Evolutionary conservation across 2,329 filamentous ascomycete genomes (phyloP).

Genomic region (Claviceps capensis): DNA sequence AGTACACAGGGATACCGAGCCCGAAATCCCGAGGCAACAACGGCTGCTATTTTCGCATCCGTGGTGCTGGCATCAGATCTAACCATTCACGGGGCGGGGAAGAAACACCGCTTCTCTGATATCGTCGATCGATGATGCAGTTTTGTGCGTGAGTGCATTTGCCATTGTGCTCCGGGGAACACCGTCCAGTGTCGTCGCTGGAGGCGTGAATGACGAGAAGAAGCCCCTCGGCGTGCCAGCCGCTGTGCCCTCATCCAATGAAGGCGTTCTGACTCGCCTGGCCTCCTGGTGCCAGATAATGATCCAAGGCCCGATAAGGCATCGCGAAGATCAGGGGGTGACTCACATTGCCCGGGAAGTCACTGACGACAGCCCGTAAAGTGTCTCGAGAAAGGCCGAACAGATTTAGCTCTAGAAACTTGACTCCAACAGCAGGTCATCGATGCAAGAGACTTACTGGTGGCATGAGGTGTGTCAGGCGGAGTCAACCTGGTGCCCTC

Average conservation of each 20-base stretch:
- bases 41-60: constrained; percentile 8
- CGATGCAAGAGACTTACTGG: neutral
- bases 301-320: neutral
- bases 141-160: constrained; percentile 6
- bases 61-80: constrained; percentile 17
- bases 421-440: neutral
- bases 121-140: constrained; percentile 5
- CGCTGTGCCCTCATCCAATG: constrained; percentile 24
- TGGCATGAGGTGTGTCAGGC: neutral
- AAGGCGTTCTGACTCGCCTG: constrained; percentile 32
- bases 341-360: constrained; percentile 24
- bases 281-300: constrained; percentile 28
- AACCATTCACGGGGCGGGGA: constrained; percentile 21
- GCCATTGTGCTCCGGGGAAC: neutral
- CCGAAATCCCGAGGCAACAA: constrained; percentile 20
- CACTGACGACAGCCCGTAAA: constrained; percentile 6
- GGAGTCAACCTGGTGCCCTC: neutral
- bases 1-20: constrained; percentile 37
- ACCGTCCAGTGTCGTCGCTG: constrained; percentile 5
- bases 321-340: neutral
- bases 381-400: constrained; percentile 2
- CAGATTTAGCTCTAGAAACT: neutral
- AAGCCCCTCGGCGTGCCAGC: constrained; percentile 26
- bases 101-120: constrained; percentile 11
- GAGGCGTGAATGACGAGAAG: constrained; percentile 27